A percentile compares a stretch with the other conserved stretches of the same genome.
These are phyloP conservation scores for Parvularia atlantis DNA, from an alignment of 78 protist genomes.

Conservation along the genomic window DNA sequence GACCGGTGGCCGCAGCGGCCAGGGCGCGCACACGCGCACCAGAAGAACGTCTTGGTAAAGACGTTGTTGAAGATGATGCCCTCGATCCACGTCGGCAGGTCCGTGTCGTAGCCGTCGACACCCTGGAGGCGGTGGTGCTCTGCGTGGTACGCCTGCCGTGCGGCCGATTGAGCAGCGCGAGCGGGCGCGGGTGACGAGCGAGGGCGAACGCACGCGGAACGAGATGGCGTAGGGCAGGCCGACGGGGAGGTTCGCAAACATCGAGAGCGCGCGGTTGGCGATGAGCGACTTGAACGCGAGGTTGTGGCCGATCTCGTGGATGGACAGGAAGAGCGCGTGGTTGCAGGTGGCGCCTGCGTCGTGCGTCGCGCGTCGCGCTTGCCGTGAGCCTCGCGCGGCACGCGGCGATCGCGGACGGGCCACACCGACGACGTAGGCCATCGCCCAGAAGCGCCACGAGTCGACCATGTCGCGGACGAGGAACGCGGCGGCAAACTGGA, in stretches of 20 bases:
- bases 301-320: conserved; percentile 63
- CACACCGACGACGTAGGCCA: conserved; percentile 62
- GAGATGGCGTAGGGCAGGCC: conserved; percentile 49
- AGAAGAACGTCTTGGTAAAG: conserved; percentile 41
- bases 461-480: too few relatives aligned
- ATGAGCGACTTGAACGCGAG: conserved; percentile 16
- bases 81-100: conserved; percentile 61
- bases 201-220: too few relatives aligned
- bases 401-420: too few relatives aligned
- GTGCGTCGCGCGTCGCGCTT: too few relatives aligned
- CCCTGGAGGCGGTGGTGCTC: conserved; percentile 56
- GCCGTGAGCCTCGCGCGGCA: too few relatives aligned
- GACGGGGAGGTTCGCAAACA: conserved; percentile 61
- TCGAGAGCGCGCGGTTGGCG: conserved; percentile 36
- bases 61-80: conserved; percentile 17
- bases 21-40: too few relatives aligned
- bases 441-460: too few relatives aligned
- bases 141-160: conserved; percentile 61
- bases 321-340: conserved; percentile 53
- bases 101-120: conserved; percentile 57
- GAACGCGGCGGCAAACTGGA: too few relatives aligned
- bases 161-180: too few relatives aligned
- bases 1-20: too few relatives aligned
- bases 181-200: too few relatives aligned
- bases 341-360: conserved; percentile 46